These are phyloP conservation scores for Colletotrichum chrysophilum DNA, from an alignment of 2,329 filamentous ascomycete genomes.

Conservation along the genomic window DNA sequence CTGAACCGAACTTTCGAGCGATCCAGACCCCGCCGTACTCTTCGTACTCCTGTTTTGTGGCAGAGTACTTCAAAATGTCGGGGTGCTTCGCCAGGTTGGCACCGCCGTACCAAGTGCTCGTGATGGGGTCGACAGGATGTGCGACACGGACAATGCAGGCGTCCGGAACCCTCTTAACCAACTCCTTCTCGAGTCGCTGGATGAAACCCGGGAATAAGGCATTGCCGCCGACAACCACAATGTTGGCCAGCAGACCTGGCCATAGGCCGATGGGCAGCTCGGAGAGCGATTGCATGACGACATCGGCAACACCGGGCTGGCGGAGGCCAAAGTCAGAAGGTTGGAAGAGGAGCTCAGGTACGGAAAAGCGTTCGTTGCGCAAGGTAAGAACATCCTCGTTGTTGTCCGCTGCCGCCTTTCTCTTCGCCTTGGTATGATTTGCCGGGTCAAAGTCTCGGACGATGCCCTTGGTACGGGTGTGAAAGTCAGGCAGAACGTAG, in stretches of 20 bases:
- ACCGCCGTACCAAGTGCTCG: conserved; percentile 86
- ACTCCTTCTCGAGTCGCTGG: conserved; percentile 76
- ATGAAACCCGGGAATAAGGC: conserved; percentile 81
- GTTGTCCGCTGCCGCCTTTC: conserved; percentile 42
- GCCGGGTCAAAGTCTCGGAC: conserved; percentile 79
- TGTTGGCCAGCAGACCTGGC: conserved; percentile 83
- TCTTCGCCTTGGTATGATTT: conserved; percentile 57
- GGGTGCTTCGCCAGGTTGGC: conserved; percentile 75
- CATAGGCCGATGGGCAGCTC: conserved; percentile 81
- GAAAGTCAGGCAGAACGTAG: conserved; percentile 88
- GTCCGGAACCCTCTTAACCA: conserved; percentile 73
- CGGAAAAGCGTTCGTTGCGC: conserved; percentile 88
- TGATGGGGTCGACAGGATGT: conserved; percentile 74
- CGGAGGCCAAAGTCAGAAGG: conserved; percentile 85
- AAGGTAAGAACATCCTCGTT: conserved; percentile 85
- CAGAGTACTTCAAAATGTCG: conserved; percentile 69
- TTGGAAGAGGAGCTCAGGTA: conserved; percentile 89
- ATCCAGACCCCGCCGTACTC: conserved; percentile 82
- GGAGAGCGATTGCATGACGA: conserved; percentile 80
- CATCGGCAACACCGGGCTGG: conserved; percentile 81
- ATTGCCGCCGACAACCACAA: conserved; percentile 89
- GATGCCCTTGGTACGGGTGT: conserved; percentile 65
- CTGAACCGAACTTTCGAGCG: conserved; percentile 69
- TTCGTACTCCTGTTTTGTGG: conserved; percentile 91
- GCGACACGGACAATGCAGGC: conserved; percentile 81